Conservation (phyloP, 2,329 filamentous ascomycete genomes). For the Aspergillus neoniger region DNA sequence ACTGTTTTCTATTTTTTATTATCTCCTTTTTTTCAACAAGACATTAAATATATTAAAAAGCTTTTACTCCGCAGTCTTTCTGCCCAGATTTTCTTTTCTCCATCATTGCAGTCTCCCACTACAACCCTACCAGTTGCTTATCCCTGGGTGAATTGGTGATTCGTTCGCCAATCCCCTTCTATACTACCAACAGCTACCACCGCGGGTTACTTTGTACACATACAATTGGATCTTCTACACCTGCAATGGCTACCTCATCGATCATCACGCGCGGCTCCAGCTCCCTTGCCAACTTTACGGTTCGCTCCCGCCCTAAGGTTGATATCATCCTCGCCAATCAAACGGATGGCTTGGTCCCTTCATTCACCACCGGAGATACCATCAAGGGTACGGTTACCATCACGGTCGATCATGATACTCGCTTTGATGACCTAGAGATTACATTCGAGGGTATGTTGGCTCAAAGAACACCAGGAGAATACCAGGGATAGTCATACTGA, state of each 20-base stretch:
- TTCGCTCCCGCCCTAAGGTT: conserved; percentile 34
- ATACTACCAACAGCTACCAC: background rate
- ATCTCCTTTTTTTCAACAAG: background rate
- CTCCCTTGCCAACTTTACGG: conserved; percentile 30
- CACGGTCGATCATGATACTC: conserved; percentile 52
- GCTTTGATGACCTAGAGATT: conserved; percentile 61
- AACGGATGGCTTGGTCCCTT: conserved; percentile 42
- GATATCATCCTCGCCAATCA: conserved; percentile 34
- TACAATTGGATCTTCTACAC: background rate
- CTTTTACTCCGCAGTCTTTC: background rate
- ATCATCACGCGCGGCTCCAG: conserved; percentile 30
- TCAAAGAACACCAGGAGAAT: background rate
- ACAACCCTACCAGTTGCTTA: background rate
- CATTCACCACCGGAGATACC: conserved; percentile 60
- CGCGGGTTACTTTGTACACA: conserved; percentile 3
- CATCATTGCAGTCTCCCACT: background rate
- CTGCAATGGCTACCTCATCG: conserved; percentile 25
- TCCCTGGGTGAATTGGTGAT: background rate
- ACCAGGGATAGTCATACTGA: conserved; percentile 1
- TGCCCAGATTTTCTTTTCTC: background rate
- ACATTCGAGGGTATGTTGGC: conserved; percentile 54
- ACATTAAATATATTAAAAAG: background rate
- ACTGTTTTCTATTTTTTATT: background rate
- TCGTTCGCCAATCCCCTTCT: background rate
- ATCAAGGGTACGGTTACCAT: conserved; percentile 58